phyloP scores from a whole-genome alignment of 495 filamentous ascomycete species.

The Xylaria longipes region DNA sequence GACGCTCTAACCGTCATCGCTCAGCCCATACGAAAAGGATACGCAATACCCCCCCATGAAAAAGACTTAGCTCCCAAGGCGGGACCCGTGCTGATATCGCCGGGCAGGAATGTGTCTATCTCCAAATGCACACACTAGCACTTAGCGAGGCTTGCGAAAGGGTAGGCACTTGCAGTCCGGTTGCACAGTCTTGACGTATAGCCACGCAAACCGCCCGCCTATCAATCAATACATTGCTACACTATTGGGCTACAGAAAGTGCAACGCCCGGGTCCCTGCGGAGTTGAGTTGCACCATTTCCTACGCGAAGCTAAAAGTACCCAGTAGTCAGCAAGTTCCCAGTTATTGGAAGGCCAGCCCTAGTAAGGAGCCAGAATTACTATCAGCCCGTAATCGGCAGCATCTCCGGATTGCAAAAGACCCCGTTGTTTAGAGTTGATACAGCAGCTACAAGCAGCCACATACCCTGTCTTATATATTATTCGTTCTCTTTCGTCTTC shows the following conservation, averaged over 20 bases:
- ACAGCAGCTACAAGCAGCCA: background rate
- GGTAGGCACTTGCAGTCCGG: background rate
- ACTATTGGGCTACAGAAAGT: constrained; percentile 3
- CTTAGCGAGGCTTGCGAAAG: constrained; percentile 4
- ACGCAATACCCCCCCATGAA: background rate
- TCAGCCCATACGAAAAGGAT: background rate
- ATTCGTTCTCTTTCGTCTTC: background rate
- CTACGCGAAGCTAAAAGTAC: constrained; percentile 9
- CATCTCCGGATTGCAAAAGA: background rate
- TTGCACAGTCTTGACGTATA: constrained; percentile 18
- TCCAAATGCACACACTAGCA: background rate
- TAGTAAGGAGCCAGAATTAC: background rate
- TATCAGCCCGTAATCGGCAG: background rate
- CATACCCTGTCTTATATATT: background rate
- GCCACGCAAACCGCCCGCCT: background rate
- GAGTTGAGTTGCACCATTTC: background rate
- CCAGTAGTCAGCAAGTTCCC: background rate
- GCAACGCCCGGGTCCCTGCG: background rate
- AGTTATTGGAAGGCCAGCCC: constrained; percentile 9
- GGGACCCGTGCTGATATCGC: background rate
- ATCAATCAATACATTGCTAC: background rate
- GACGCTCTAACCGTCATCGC: background rate
- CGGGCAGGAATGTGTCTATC: background rate
- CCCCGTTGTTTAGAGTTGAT: background rate
- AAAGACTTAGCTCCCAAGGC: background rate